phyloP scores from a whole-genome alignment of 225 moss, liverwort and hornwort species.

The Lunularia cruciata region DNA sequence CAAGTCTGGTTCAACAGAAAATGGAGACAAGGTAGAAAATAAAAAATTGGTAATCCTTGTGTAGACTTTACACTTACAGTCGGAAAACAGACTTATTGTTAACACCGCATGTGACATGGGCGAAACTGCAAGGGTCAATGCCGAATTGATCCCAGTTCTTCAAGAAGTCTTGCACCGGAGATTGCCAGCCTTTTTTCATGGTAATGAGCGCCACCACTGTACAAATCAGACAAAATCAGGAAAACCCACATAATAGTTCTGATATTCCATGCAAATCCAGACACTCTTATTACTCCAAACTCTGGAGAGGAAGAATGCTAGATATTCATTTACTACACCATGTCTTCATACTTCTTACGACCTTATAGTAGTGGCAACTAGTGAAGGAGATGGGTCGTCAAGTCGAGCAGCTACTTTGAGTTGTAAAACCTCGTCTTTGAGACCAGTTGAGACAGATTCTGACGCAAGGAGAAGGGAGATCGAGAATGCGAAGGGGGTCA shows the following conservation, averaged over 20 bases:
- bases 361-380: too few species aligned
- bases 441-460: too few species aligned
- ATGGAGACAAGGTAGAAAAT: too few species aligned
- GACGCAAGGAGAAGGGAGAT: not conserved
- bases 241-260: not conserved
- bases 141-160: slow-evolving; percentile 36
- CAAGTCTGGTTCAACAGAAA: too few species aligned
- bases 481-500: not conserved
- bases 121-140: slow-evolving; percentile 33
- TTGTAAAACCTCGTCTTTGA: too few species aligned
- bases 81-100: slow-evolving; percentile 42
- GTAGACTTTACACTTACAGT: slow-evolving; percentile 46
- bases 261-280: too few species aligned
- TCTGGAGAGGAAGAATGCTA: too few species aligned
- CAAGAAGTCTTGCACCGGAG: slow-evolving; percentile 19
- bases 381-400: too few species aligned
- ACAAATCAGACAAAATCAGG: not conserved
- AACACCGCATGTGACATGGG: slow-evolving; percentile 26
- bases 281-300: too few species aligned
- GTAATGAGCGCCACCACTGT: slow-evolving; percentile 40
- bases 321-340: too few species aligned
- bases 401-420: too few species aligned
- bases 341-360: too few species aligned
- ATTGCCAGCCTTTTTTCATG: slow-evolving; percentile 20
- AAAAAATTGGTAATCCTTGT: not conserved